phyloP scores from a whole-genome alignment of 768 basidiomycete species.

The Tephrocybe sp. region DNA sequence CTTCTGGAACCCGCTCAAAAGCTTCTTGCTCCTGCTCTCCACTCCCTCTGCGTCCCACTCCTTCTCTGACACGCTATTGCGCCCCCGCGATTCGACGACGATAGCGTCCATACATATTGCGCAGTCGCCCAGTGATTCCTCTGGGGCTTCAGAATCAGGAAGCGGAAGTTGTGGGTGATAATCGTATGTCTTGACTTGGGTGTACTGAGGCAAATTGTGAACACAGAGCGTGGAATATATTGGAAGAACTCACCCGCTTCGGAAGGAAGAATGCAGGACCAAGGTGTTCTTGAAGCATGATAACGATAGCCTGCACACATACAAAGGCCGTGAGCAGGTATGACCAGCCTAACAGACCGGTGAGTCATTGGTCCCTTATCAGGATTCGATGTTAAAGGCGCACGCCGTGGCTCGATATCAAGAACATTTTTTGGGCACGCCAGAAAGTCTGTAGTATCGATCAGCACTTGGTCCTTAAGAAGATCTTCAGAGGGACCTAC shows the following conservation, averaged over 20 bases:
- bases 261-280: conserved; percentile 88
- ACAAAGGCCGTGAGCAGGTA: conserved; percentile 61
- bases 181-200: conserved; percentile 64
- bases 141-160: conserved; percentile 73
- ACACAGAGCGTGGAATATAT: not conserved
- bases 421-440: conserved; percentile 84
- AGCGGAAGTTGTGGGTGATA: conserved; percentile 82
- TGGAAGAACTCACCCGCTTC: conserved; percentile 44
- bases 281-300: conserved; percentile 72
- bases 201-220: conserved; percentile 43
- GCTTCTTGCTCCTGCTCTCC: conserved; percentile 25
- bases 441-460: conserved; percentile 62
- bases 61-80: conserved; percentile 36
- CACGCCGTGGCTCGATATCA: conserved; percentile 75
- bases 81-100: conserved; percentile 41
- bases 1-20: conserved; percentile 45
- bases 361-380: conserved; percentile 23
- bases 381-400: conserved; percentile 24
- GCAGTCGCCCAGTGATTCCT: conserved; percentile 81
- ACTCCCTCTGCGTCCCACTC: conserved; percentile 23
- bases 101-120: conserved; percentile 94
- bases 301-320: conserved; percentile 55
- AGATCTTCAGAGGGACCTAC: too few species aligned
- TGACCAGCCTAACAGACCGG: conserved; percentile 52
- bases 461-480: not conserved